Evolutionary conservation across 441 rosid genomes (phyloP).

Genomic region (Eruca vesicaria): DNA sequence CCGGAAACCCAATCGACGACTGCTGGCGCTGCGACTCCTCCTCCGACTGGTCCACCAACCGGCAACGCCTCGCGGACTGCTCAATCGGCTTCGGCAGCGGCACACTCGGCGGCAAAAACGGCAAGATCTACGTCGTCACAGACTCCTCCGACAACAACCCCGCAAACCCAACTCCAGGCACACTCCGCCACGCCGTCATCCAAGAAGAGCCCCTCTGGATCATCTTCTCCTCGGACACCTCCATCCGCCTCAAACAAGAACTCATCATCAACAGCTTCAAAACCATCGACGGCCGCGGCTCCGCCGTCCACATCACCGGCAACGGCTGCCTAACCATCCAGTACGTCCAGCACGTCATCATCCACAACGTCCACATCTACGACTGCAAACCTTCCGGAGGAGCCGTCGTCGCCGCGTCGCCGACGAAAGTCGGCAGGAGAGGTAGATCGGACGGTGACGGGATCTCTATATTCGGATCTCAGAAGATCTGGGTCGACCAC

Average conservation of each 20-base stretch:
- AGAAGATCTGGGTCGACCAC: conserved; percentile 86
- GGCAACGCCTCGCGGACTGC: conserved; percentile 83
- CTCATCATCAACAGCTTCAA: conserved; percentile 81
- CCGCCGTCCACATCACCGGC: conserved; percentile 62
- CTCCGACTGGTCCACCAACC: conserved; percentile 66
- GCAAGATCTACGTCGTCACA: conserved; percentile 77
- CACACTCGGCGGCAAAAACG: conserved; percentile 74
- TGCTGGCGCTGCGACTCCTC: conserved; percentile 87
- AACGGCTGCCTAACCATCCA: conserved; percentile 79
- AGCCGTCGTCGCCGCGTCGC: conserved; percentile 56
- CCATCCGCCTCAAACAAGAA: conserved; percentile 67
- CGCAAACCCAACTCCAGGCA: conserved; percentile 74
- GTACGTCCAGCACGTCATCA: conserved; percentile 67
- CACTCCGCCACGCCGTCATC: conserved; percentile 80
- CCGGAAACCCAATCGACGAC: conserved; percentile 95
- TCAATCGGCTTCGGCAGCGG: conserved; percentile 73
- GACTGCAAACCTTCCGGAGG: conserved; percentile 81
- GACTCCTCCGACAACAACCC: conserved; percentile 83
- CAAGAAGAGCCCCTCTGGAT: conserved; percentile 90
- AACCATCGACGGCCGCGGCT: conserved; percentile 87
- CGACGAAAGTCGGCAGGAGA: conserved; percentile 62
- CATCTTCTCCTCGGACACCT: conserved; percentile 56
- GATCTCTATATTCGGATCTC: conserved; percentile 70
- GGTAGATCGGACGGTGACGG: conserved; percentile 91
- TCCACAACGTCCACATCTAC: conserved; percentile 78